These are phyloP conservation scores for Podospora bellae-mahoneyi DNA, from an alignment of 495 filamentous ascomycete genomes.

Conservation along the genomic window DNA sequence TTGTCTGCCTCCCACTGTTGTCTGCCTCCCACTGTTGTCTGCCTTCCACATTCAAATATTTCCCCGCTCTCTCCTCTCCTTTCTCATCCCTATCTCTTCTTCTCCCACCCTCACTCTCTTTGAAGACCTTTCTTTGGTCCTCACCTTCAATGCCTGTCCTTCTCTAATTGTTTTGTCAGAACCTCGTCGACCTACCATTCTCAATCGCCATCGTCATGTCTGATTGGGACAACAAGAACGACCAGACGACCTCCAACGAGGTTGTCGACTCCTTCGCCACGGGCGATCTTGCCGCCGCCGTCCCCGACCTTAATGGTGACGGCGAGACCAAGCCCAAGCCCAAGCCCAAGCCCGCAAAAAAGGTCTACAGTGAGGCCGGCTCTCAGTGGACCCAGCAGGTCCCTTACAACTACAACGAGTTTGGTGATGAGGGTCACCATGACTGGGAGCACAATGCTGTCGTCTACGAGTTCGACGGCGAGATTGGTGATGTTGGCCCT, in stretches of 20 bases:
- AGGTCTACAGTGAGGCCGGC: conserved; percentile 16
- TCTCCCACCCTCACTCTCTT: conserved; percentile 6
- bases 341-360: background rate
- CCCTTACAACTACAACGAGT: conserved; percentile 52
- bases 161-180: conserved; percentile 4
- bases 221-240: conserved; percentile 21
- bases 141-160: background rate
- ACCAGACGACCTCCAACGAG: background rate
- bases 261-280: conserved; percentile 17
- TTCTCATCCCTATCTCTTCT: conserved; percentile 13
- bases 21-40: background rate
- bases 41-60: conserved; percentile 1
- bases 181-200: background rate
- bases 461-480: conserved; percentile 81
- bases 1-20: too few species aligned
- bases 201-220: conserved; percentile 25
- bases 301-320: background rate
- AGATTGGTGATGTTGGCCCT: conserved; percentile 82
- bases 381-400: conserved; percentile 53
- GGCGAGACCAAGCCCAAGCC: background rate
- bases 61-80: conserved; percentile 8
- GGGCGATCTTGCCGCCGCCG: conserved; percentile 1
- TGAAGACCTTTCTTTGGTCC: background rate
- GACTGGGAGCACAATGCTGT: conserved; percentile 48
- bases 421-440: conserved; percentile 32